Base-by-base conservation (phyloP, 2,329 filamentous ascomycete genomes). In the Hawksworthiomyces lignivorus region DNA sequence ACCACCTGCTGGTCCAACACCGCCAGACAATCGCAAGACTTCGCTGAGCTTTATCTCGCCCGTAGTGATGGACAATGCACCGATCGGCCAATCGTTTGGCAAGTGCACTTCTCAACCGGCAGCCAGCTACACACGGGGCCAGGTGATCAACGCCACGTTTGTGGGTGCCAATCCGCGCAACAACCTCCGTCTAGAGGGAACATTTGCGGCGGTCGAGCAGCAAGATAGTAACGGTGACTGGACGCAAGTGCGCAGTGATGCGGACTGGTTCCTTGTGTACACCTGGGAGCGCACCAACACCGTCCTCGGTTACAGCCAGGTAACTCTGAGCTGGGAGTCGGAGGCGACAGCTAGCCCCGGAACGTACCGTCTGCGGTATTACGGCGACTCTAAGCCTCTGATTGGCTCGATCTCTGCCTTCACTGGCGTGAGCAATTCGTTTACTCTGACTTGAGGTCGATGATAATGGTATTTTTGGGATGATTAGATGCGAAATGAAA, bases 161-260 rank as follows among this genome's bases (percentile, higher is more conserved):
- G 74, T 88, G 1, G 89, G 84, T 15, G 88, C 88, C 4, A 95
- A 95, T 54, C 89, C 89, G 8, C 74, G 89, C 37, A 96, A 95
- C 59, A 84, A 94, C 48, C 72, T 95, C 32, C 75, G 80, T 3
- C 75, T 87, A 2, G 88, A 87, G 56, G 72, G 72, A 11, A 94
- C 84, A 0, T 95, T 82, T 56, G 83, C 83, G 0, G 76, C 82
- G 0, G 75, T 95, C 0, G 87, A 96, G 66, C 69, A 68, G 52
- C 65, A 75, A 18, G 59, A 72, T 14, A 52, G 55, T 20, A 52
- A 51, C 3, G 48, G 46, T 19, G 51, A 51, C 4, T 95, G 89
- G 89, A 63, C 62, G 10, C 66, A 64, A 30, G 74, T 92, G 18
- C 73, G 80, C n/a, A 75, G 77, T 52, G 89, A 96, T 56, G 68